Evolutionary conservation across 208 protist genomes (phyloP).

Genomic region (Leptomonas pyrrhocoris): DNA sequence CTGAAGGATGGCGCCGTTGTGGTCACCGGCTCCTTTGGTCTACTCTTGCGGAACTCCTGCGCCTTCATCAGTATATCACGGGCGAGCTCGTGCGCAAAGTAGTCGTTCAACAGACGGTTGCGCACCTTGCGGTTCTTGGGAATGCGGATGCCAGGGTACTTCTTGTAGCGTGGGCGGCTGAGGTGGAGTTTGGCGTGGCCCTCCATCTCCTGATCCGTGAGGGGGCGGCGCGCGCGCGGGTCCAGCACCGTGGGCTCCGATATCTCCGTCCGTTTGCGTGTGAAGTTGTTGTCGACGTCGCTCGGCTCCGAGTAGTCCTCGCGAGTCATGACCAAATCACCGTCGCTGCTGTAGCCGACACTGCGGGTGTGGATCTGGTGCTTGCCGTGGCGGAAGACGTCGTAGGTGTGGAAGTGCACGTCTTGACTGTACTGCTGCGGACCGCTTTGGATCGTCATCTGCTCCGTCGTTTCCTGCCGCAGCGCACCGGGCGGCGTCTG

Average conservation of each 20-base stretch:
- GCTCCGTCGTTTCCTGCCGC: constrained; percentile 66
- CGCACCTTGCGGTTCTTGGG: constrained; percentile 77
- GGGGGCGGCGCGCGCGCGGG: constrained; percentile 65
- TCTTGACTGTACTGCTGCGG: constrained; percentile 60
- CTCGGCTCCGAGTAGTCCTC: constrained; percentile 83
- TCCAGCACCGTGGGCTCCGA: constrained; percentile 76
- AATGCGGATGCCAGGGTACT: constrained; percentile 85
- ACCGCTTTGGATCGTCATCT: constrained; percentile 68
- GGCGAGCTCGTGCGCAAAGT: constrained; percentile 67
- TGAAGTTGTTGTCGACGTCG: constrained; percentile 68
- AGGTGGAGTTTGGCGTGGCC: constrained; percentile 51
- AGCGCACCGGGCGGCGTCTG: constrained; percentile 51
- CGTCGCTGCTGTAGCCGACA: constrained; percentile 88
- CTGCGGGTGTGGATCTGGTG: constrained; percentile 73
- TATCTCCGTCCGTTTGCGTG: constrained; percentile 57
- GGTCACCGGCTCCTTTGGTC: constrained; percentile 18
- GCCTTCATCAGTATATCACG: constrained; percentile 56
- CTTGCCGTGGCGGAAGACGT: constrained; percentile 80
- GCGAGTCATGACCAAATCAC: constrained; percentile 79
- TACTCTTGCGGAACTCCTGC: constrained; percentile 45
- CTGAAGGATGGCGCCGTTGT: constrained; percentile 51
- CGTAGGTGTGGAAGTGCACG: constrained; percentile 89
- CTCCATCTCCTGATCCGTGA: constrained; percentile 57
- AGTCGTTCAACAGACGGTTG: constrained; percentile 85
- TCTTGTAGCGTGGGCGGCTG: constrained; percentile 65